Percentiles rank a stretch among this genome's conserved stretches.
Conservation (phyloP, 768 basidiomycete species). For the Xanthoconium stramineum region DNA sequence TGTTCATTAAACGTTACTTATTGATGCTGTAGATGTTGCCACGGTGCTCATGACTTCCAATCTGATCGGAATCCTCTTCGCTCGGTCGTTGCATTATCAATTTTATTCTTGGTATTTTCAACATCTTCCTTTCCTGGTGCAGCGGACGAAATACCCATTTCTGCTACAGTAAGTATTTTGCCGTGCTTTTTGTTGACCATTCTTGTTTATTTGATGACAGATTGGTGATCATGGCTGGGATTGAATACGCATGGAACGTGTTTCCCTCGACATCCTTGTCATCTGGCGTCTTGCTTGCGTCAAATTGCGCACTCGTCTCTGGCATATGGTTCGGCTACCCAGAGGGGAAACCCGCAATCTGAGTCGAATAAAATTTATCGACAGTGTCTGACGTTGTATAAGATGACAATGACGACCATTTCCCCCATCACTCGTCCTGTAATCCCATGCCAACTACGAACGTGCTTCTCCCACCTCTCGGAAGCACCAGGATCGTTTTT, state of each 20-base stretch:
- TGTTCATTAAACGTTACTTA: slow-evolving; percentile 5
- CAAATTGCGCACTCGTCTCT: slow-evolving; percentile 49
- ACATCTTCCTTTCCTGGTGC: slow-evolving; percentile 81
- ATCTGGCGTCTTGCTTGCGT: slow-evolving; percentile 51
- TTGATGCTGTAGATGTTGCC: slow-evolving; percentile 56
- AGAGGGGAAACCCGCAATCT: slow-evolving; percentile 31
- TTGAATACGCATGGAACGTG: slow-evolving; percentile 88
- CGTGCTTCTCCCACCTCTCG: slow-evolving; percentile 77
- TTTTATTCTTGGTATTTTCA: slow-evolving; percentile 98
- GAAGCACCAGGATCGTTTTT: slow-evolving; percentile 75
- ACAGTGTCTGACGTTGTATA: not conserved
- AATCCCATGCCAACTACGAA: slow-evolving; percentile 74
- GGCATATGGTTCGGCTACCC: slow-evolving; percentile 56
- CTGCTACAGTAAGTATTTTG: slow-evolving; percentile 51
- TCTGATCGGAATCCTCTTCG: slow-evolving; percentile 86
- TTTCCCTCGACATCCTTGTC: slow-evolving; percentile 76
- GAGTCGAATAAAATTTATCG: not conserved
- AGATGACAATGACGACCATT: no score
- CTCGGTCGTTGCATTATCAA: slow-evolving; percentile 95
- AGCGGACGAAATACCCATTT: slow-evolving; percentile 65
- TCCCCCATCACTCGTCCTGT: slow-evolving; percentile 16
- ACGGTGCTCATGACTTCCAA: slow-evolving; percentile 89
- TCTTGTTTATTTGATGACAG: slow-evolving; percentile 36
- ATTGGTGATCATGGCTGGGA: slow-evolving; percentile 50
- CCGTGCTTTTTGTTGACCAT: not conserved